A percentile compares a stretch with the other conserved stretches of the same genome.
Evolutionary conservation across 1,139 yeast genomes (phyloP).

Genomic region (Suhomyces bribrorum): DNA sequence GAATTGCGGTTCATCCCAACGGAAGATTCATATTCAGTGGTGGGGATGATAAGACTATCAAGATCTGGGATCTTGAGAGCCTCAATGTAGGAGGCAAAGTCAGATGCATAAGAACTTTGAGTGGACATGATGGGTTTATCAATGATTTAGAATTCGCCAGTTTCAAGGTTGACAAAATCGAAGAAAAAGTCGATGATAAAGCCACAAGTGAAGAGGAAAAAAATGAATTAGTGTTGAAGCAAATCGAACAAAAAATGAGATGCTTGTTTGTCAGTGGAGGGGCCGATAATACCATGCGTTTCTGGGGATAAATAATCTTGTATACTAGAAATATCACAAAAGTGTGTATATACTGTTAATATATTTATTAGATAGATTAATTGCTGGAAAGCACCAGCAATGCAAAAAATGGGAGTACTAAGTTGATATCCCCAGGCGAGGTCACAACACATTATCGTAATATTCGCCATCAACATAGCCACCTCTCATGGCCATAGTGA

Average conservation of each 20-base stretch:
- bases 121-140: conserved; percentile 75
- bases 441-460: conserved; percentile 57
- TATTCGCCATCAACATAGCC: conserved; percentile 56
- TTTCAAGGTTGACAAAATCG: conserved; percentile 23
- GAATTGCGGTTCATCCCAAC: conserved; percentile 69
- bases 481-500: conserved; percentile 70
- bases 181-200: conserved; percentile 16
- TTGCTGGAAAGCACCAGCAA: no score
- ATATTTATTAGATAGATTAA: not conserved
- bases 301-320: conserved; percentile 45
- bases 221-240: conserved; percentile 20
- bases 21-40: conserved; percentile 72
- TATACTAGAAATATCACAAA: not conserved
- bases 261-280: conserved; percentile 63
- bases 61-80: conserved; percentile 73
- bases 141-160: conserved; percentile 65
- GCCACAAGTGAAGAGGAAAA: conserved; percentile 18
- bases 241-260: conserved; percentile 49
- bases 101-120: conserved; percentile 48
- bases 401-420: no score
- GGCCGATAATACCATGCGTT: conserved; percentile 51
- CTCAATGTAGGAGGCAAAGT: conserved; percentile 49
- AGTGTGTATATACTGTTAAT: conserved; percentile 1
- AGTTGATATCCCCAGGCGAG: not conserved
- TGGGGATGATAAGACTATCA: conserved; percentile 76